Base-by-base conservation (phyloP, 257 asterid genomes). In the Cynanchum wilfordii region DNA sequence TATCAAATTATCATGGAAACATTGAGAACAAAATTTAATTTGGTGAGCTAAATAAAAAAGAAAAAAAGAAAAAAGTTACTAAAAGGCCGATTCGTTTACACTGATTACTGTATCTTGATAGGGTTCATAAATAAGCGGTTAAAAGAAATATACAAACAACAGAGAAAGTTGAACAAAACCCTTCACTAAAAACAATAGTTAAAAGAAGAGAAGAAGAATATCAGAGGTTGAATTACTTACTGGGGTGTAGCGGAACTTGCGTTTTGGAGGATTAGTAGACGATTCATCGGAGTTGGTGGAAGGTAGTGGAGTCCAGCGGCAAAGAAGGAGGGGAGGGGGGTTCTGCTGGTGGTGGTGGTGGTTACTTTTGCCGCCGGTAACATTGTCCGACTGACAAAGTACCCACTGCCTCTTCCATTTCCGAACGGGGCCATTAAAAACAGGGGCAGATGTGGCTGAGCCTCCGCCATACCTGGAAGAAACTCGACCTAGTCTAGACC, bases 331-430 rank as follows among this genome's bases (percentile, higher is more conserved):
- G 30, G 83, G 78, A 47, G 91, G 85, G 11, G 68, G 55, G 36
- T 72, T 27, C 24, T 75, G 82, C 24, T 75, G 82, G 74, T 78
- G 71, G 57, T 62, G 74, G 56, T 33, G 69, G 72, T 58, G n/a
- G 22, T 36, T 38, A 33, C 68, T 62, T 56, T 57, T 72, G 59
- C 66, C 69, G 42, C 33, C 54, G 66, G 58, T 56, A 73, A 45
- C 52, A 36, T 54, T 33, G 82, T 55, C 64, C 63, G 88, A 73
- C 74, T 70, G 83, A 20, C 84, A 76, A 74, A 49, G 69, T 65
- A 91, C 93, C 97, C 97, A 91, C 86, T 87, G 89, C 84, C 87
- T 88, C 93, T 85, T 88, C 97, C 97, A 89, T 69, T 80, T 88
- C 44, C 97, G 85, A 0, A 92, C 97, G 1, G 96, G 97, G 64